Conservation (phyloP, 108 stramenopile species). For the Nitzschia sp. region DNA sequence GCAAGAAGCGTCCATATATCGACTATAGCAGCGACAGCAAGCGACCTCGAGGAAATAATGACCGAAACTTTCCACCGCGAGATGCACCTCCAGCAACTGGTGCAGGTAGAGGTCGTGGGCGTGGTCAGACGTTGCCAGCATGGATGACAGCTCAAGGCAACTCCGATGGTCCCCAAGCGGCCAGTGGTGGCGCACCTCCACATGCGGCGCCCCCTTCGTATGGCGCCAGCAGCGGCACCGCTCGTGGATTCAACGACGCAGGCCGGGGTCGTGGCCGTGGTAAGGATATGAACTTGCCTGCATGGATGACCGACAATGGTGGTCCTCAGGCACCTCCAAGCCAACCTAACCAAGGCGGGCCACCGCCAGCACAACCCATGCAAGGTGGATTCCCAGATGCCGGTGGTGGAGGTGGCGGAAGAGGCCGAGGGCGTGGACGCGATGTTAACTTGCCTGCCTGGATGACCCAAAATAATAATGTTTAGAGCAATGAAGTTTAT, state of each 20-base stretch:
- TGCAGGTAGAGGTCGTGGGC: constrained; percentile 35
- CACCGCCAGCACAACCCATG: not conserved
- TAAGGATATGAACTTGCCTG: constrained; percentile 23
- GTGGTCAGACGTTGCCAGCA: constrained; percentile 35
- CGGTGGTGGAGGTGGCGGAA: constrained; percentile 17
- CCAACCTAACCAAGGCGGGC: not conserved
- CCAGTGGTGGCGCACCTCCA: not conserved
- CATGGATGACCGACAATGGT: constrained; percentile 33
- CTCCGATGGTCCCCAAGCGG: not conserved
- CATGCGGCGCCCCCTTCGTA: not conserved
- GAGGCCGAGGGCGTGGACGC: constrained; percentile 40
- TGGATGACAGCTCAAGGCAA: constrained; percentile 46
- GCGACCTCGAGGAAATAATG: constrained; percentile 9
- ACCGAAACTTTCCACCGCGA: not conserved
- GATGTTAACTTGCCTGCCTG: constrained; percentile 34
- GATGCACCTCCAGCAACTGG: constrained; percentile 1
- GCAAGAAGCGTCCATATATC: not conserved
- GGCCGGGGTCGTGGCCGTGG: constrained; percentile 47
- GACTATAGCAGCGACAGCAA: not conserved
- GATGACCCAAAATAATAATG: too few relatives aligned
- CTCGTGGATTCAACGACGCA: not conserved
- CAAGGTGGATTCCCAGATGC: not conserved
- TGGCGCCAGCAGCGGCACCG: not conserved
- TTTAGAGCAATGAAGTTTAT: too few relatives aligned
- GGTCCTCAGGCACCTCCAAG: not conserved